Conservation (phyloP, 345 rosid species). For the Theobroma cacao region DNA sequence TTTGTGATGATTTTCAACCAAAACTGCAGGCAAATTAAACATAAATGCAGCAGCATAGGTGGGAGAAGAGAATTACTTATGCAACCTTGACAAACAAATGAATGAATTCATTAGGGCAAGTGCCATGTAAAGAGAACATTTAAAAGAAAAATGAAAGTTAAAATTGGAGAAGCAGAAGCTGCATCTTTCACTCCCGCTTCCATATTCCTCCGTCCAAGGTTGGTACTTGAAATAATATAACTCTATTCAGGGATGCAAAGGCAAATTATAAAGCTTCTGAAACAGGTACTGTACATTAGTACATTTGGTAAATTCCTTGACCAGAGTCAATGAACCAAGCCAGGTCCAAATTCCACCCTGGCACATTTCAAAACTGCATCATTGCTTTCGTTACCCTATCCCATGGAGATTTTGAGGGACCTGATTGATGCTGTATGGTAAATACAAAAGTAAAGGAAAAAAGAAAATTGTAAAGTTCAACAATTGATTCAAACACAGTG, state of each 20-base stretch:
- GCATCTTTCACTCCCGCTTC: not conserved
- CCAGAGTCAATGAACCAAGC: not conserved
- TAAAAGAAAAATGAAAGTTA: not conserved
- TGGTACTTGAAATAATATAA: not conserved
- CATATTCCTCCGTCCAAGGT: not conserved
- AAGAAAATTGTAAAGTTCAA: not conserved
- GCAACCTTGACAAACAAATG: not conserved
- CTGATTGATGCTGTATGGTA: not conserved
- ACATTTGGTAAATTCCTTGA: conserved; percentile 1
- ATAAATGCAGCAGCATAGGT: not conserved
- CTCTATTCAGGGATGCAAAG: not conserved
- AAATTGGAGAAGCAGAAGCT: not conserved
- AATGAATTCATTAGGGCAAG: not conserved
- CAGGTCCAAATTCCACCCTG: conserved; percentile 8
- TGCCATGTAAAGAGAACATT: not conserved
- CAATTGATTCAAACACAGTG: not conserved
- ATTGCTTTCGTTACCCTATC: not conserved
- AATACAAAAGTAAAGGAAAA: not conserved
- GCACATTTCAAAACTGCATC: conserved; percentile 22
- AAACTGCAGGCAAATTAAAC: not conserved
- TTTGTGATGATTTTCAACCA: not conserved
- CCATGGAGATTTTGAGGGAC: not conserved
- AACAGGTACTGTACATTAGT: not conserved
- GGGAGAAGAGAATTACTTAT: not conserved
- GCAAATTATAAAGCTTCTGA: not conserved